Base-by-base conservation (phyloP, 495 filamentous ascomycete species). In the Darksidea phi region DNA sequence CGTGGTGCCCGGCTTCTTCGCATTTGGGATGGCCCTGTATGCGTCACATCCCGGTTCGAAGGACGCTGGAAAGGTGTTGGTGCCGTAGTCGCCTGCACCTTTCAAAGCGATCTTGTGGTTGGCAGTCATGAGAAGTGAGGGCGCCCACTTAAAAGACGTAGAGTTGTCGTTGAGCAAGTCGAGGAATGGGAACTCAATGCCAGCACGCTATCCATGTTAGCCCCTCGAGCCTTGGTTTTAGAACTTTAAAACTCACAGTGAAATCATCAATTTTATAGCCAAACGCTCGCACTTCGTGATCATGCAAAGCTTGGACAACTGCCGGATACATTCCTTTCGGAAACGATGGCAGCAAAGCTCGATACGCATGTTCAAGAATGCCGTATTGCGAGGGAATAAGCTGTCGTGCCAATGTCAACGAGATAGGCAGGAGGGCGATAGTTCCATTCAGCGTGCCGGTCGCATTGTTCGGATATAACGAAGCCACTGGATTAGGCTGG, bases 401-500 rank as follows among this genome's bases (percentile, higher is more conserved):
- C 24, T 61, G 58, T 10, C 64, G 64, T 1, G 64, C 64, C 2
- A 67, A 53, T 47, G 45, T 20, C 18, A 62, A 23, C 8, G 57
- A 47, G 13, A 67, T 62, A 4, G 64, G 64, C 8, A 67, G 24
- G 26, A 61, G 25, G 6, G 64, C 52, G 6, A 67, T 25, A 13
- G 64, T 67, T 47, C 64, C 64, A 54, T 67, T 67, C 18, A 67
- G 46, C 0, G 58, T 62, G 12, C 64, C 64, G 6, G 64, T 67
- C 12, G 52, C 52, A 41, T 62, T 61, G 21, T 47, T 26, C 12
- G 58, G 58, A 47, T 62, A 62, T 37, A 52, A 26, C 20, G 46
- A 45, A 3, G 64, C 57, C 17, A 67, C 57, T 17, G 64, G 64
- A 45, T 61, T 67, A 13, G 64, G 59, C 26, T 61, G 58, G 52